Base-by-base conservation (phyloP, 202 grass and related monocot genomes). In the Thinopyrum obtusiflorum region DNA sequence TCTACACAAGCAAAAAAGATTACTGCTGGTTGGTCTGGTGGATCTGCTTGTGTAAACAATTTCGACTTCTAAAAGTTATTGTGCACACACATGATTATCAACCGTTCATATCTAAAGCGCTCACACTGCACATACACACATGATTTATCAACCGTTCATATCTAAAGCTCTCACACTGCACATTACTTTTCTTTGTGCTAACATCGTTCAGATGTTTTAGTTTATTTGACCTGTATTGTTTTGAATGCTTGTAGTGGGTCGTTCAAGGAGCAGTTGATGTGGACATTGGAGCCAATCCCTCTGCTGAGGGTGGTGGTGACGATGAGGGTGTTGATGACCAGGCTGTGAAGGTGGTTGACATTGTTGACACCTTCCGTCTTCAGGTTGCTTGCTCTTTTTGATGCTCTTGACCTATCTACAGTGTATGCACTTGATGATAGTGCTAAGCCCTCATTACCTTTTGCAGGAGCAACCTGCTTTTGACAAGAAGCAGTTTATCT, bases 241-340 rank as follows among this genome's bases (percentile, higher is more conserved):
- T 21, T 21, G 1, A 6, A 37, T 68, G 17, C n/a, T 79, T 82
- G 65, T 82, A 97, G 95, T 97, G 95, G 92, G 95, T 95, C 1
- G 47, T 84, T 55, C 65, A 95, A 90, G 92, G 91, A 28, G 64
- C 87, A 31, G 20, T 93, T 0, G 87, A 93, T 32, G 89, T 95
- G 6, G 81, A 97, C 89, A 97, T 92, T 78, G 95, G 95, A 82
- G 95, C 95, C 44, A 97, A 97, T 46, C 92, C 95, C 1, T 97
- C 91, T 25, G 92, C 91, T 1, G 92, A 97, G 83, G 95, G 92
- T 37, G 92, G 81, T 20, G 80, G 65, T 21, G 95, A 95, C 0
- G 95, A 91, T 20, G 90, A 97, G 60, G 89, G 95, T 47, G 92
- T 93, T 4, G 89, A 97, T 71, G 92, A 95, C 49, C 6, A 63